Evolutionary conservation across 371 early-diverging fungal genomes (phyloP), one percentile per base, ranked within the genome.

Genomic region (Haplosporangium sp.): DNA sequence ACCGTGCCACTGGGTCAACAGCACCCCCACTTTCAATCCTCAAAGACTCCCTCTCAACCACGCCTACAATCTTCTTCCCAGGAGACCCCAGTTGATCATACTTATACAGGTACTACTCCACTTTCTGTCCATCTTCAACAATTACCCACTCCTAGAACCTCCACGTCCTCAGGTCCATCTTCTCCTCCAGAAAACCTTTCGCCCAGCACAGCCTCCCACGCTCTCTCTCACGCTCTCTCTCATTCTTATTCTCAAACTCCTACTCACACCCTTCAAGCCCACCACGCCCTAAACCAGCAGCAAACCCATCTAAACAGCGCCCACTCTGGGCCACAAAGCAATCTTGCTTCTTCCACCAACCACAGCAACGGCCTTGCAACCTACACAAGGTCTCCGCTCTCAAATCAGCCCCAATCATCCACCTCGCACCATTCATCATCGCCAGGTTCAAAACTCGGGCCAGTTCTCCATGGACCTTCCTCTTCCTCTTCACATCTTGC

Each of bases 111-210:
- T 61, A 62, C 17, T 19, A 48, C 6, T 44, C 47, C 60, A n/a
- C 27, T 61, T 17, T 47, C 52, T 10, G 63, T 63, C 64, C 60
- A 27, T 6, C 48, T 69, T n/a, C 63, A 77, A 37, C 79, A 79
- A 19, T 39, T 74, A 27, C 74, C 75, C 6, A 81, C 75, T 4
- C 74, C 81, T 19, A 67, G 74, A 19, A 71, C 69, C 6, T 79
- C 74, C 17, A 59, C 67, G 44, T 79, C 74, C 13, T 74, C 74
- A 19, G 78, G 71, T 3, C 45, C 74, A 13, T 65, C 73, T 13
- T 73, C 78, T 19, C 67, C 78, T 15, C 71, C 74, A 40, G 74
- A 73, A 17, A 57, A n/a, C 37, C 19, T 60, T 38, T 67, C 71
- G 6, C 60, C 72, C 20, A 62, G 57, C 47, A 34, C 65, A 1